Evolutionary conservation across 1,284 basidiomycete species (phyloP).

Genomic region (Rhodotorula sp.): DNA sequence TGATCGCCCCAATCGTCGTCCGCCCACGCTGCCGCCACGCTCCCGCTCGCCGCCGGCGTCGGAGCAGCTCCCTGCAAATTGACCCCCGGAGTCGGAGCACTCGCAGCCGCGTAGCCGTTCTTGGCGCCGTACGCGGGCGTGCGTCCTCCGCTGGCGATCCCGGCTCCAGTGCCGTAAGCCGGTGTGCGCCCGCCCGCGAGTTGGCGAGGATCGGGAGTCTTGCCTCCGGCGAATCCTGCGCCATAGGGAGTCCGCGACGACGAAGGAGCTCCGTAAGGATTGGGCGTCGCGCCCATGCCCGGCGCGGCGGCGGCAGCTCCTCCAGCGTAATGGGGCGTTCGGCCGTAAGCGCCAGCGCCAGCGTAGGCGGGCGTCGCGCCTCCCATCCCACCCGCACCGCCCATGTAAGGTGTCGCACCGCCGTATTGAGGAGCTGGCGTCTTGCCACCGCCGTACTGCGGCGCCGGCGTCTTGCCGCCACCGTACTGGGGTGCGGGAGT

Average conservation of each 20-base stretch:
- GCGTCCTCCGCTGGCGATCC: slow-evolving; percentile 44
- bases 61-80: slow-evolving; percentile 24
- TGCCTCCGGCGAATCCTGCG: slow-evolving; percentile 11
- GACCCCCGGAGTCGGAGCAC: slow-evolving; percentile 34
- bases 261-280: slow-evolving; percentile 7
- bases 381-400: slow-evolving; percentile 56
- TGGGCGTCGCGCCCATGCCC: not conserved
- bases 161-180: slow-evolving; percentile 32
- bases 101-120: slow-evolving; percentile 24
- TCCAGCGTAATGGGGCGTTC: slow-evolving; percentile 20
- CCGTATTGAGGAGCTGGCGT: slow-evolving; percentile 37
- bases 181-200: slow-evolving; percentile 24
- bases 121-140: slow-evolving; percentile 50
- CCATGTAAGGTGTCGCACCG: slow-evolving; percentile 46
- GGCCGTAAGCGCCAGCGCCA: not conserved
- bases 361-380: slow-evolving; percentile 20
- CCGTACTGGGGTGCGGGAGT: slow-evolving; percentile 14
- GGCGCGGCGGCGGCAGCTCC: slow-evolving; percentile 3
- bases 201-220: slow-evolving; percentile 24
- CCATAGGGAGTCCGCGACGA: slow-evolving; percentile 27
- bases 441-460: slow-evolving; percentile 31
- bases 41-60: slow-evolving; percentile 23
- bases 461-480: slow-evolving; percentile 40
- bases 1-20: slow-evolving; percentile 28
- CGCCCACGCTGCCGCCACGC: slow-evolving; percentile 9